Evolutionary conservation across 306 rosid species (phyloP).

Genomic region (Pyrus pyrifolia): DNA sequence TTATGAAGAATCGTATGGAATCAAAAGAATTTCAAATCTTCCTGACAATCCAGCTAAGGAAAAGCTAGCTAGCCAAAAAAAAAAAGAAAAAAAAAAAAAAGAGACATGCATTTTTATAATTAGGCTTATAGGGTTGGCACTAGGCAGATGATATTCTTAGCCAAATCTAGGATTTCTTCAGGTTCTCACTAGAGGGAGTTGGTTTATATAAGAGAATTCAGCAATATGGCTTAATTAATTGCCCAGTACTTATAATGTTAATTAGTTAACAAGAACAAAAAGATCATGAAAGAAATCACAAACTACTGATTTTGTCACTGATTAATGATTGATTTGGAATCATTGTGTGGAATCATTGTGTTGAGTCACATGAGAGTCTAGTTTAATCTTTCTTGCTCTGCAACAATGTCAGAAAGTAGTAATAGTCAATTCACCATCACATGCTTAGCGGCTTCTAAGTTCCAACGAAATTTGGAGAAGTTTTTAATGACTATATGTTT

Average conservation of each 20-base stretch:
- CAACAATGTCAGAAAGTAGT: conserved; percentile 18
- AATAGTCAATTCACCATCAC: conserved; percentile 34
- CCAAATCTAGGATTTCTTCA: conserved; percentile 20
- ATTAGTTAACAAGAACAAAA: not conserved
- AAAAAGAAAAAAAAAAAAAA: not conserved
- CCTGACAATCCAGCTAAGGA: conserved; percentile 49
- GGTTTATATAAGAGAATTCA: too few species aligned
- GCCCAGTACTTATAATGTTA: not conserved
- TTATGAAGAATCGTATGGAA: not conserved
- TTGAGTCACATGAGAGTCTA: conserved; percentile 28
- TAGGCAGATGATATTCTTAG: conserved; percentile 18
- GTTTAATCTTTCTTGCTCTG: conserved; percentile 21
- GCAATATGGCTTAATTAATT: not conserved
- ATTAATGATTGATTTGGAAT: conserved; percentile 20
- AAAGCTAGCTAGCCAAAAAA: conserved; percentile 4
- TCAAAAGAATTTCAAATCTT: conserved; percentile 10
- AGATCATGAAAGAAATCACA: not conserved
- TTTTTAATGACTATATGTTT: not conserved
- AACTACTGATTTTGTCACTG: conserved; percentile 14
- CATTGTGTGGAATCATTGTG: conserved; percentile 36
- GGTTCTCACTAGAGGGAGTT: not conserved
- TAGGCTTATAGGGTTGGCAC: not conserved
- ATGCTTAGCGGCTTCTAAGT: conserved; percentile 34
- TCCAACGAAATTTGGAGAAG: conserved; percentile 3
- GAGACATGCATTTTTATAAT: not conserved